Evolutionary conservation across 2,329 filamentous ascomycete genomes (phyloP).

Genomic region (Xylariaceae sp.): DNA sequence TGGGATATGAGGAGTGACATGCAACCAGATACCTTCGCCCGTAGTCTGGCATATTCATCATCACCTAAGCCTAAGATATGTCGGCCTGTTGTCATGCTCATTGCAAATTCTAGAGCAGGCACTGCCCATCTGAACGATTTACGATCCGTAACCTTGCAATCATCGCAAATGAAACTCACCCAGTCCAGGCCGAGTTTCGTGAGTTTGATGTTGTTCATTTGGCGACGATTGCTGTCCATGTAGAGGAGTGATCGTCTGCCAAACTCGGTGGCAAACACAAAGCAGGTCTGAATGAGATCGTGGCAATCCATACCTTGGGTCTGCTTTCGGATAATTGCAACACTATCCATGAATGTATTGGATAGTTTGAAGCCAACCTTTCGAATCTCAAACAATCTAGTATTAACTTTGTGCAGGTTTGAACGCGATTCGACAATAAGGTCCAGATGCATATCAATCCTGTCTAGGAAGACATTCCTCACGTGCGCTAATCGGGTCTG

Average conservation of each 20-base stretch:
- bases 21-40: conserved; percentile 90
- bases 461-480: conserved; percentile 76
- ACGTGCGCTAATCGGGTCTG: conserved; percentile 78
- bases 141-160: conserved; percentile 90
- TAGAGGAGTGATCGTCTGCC: conserved; percentile 92
- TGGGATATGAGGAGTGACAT: conserved; percentile 98
- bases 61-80: conserved; percentile 92
- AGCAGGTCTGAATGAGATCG: conserved; percentile 96
- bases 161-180: conserved; percentile 97
- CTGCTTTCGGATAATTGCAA: conserved; percentile 88
- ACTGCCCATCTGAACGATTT: conserved; percentile 99
- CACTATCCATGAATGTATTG: conserved; percentile 98
- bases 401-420: conserved; percentile 90
- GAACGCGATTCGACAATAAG: conserved; percentile 91
- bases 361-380: conserved; percentile 95
- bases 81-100: conserved; percentile 93
- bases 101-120: conserved; percentile 91
- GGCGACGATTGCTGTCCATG: conserved; percentile 92
- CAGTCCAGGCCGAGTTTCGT: conserved; percentile 93
- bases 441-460: conserved; percentile 84
- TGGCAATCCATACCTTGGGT: conserved; percentile 85
- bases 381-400: conserved; percentile 90
- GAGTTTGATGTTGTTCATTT: conserved; percentile 96
- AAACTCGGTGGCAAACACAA: conserved; percentile 98
- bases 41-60: conserved; percentile 81